phyloP scores from a whole-genome alignment of 208 protist species.

The Eutreptiella sp. region DNA sequence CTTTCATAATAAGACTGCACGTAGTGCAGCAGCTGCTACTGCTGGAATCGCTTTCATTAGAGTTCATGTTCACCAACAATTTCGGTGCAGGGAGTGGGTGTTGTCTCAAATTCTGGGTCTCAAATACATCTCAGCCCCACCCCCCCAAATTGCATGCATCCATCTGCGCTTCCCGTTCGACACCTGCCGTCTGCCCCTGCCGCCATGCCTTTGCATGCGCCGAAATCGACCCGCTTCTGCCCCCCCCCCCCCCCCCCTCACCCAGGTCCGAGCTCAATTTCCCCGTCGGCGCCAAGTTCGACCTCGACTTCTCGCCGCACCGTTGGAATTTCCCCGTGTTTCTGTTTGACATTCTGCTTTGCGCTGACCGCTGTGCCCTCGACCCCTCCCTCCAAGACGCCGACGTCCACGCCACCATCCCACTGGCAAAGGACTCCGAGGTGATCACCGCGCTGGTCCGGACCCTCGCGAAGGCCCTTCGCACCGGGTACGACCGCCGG shows the following conservation, averaged over 20 bases:
- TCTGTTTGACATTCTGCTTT: slow-evolving; percentile 41
- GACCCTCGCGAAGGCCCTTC: slow-evolving; percentile 7
- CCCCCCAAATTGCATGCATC: too few species aligned
- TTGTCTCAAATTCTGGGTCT: too few species aligned
- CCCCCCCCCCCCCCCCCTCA: slow-evolving; percentile 49
- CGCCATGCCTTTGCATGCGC: too few species aligned
- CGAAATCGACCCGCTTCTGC: slow-evolving; percentile 47
- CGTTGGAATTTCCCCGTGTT: slow-evolving; percentile 45
- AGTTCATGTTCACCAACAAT: too few species aligned
- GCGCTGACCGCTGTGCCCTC: not conserved
- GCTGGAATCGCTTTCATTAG: too few species aligned
- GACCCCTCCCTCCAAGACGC: too few species aligned
- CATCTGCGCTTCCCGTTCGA: too few species aligned
- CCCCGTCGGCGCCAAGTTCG: slow-evolving; percentile 34
- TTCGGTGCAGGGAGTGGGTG: too few species aligned
- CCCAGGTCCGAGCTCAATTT: slow-evolving; percentile 51
- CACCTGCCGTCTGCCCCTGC: too few species aligned
- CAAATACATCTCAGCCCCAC: too few species aligned
- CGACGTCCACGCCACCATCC: not conserved
- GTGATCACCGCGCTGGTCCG: not conserved
- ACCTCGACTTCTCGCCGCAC: slow-evolving; percentile 32
- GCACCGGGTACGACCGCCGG: not conserved
- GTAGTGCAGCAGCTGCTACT: too few species aligned
- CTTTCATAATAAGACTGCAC: too few species aligned
- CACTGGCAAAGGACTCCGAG: not conserved